phyloP scores from a whole-genome alignment of 176 grass and related monocot species.

The Triticum aestivum region DNA sequence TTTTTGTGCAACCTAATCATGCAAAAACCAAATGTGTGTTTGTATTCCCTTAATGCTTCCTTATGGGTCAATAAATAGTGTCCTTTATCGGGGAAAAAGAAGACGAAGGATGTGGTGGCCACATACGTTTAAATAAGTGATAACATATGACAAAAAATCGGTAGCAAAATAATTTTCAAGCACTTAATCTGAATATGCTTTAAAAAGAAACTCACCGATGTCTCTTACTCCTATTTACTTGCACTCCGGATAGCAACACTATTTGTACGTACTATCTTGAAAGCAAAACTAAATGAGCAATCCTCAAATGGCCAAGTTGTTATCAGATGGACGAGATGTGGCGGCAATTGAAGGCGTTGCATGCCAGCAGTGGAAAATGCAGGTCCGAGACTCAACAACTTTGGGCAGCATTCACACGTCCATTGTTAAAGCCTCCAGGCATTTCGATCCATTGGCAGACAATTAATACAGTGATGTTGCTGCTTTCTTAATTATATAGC shows the following conservation, averaged over 20 bases:
- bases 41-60: no score
- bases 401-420: neutral
- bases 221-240: neutral
- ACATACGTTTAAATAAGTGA: no score
- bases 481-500: neutral
- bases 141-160: no score
- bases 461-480: neutral
- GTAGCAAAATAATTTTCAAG: no score
- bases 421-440: neutral
- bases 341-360: constrained; percentile 20
- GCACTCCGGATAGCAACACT: neutral
- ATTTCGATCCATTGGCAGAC: neutral
- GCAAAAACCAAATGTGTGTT: no score
- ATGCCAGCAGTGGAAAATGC: neutral
- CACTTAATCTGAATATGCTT: no score
- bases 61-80: no score
- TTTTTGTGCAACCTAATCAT: no score
- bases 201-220: no score
- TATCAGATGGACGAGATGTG: neutral
- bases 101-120: no score
- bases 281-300: neutral
- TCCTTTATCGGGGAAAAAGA: no score
- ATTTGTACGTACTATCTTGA: neutral
- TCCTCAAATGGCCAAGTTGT: neutral
- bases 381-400: constrained; percentile 13